These are phyloP conservation scores for Rusavskia elegans DNA, from an alignment of 495 filamentous ascomycete genomes.

Conservation along the genomic window DNA sequence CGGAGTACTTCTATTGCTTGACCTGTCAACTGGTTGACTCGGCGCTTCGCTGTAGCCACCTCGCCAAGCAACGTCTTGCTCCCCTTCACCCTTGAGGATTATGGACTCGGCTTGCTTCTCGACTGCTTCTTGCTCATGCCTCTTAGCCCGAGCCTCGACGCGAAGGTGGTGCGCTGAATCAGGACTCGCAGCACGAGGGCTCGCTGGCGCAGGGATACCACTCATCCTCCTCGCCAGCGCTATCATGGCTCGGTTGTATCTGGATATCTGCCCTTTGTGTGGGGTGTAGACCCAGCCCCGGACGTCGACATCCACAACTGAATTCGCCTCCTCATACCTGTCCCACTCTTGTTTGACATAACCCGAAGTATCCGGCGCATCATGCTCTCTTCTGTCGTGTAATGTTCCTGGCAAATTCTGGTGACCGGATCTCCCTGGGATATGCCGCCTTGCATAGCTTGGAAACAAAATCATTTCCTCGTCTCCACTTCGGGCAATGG, in stretches of 20 bases:
- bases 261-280: constrained; percentile 67
- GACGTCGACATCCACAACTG: constrained; percentile 83
- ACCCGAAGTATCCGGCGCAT: constrained; percentile 34
- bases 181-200: constrained; percentile 25
- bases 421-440: constrained; percentile 19
- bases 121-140: constrained; percentile 45
- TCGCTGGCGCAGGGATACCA: constrained; percentile 55
- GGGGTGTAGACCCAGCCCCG: constrained; percentile 88
- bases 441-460: constrained; percentile 63
- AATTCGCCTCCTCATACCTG: constrained; percentile 54
- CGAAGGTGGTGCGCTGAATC: constrained; percentile 14
- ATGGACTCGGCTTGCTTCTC: constrained; percentile 59
- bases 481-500: constrained; percentile 58
- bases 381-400: constrained; percentile 15
- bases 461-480: constrained; percentile 94
- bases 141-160: constrained; percentile 17
- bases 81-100: constrained; percentile 48
- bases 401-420: constrained; percentile 19
- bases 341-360: constrained; percentile 58
- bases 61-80: constrained; percentile 51
- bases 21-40: constrained; percentile 16
- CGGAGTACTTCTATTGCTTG: constrained; percentile 9
- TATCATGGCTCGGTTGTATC: constrained; percentile 73
- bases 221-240: constrained; percentile 70
- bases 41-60: constrained; percentile 42